Evolutionary conservation across 2,329 filamentous ascomycete genomes (phyloP).

Genomic region (Neonectria ditissima): DNA sequence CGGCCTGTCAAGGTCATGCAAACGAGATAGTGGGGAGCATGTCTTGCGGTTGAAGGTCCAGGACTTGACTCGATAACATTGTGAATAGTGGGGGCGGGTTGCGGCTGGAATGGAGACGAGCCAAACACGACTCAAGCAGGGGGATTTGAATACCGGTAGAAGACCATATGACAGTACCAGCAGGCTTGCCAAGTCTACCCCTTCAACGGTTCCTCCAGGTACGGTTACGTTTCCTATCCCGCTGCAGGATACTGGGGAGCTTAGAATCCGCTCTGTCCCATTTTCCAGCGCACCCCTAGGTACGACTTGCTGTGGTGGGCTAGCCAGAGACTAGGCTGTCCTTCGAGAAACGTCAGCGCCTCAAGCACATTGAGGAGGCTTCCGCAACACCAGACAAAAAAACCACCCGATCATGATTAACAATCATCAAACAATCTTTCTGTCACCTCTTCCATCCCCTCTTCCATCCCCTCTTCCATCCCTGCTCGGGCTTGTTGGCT

Average conservation of each 20-base stretch:
- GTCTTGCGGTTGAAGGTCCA: neutral
- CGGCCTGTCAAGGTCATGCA: neutral
- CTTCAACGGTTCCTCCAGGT: neutral
- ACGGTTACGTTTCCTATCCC: neutral
- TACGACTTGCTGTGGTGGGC: neutral
- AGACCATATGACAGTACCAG: neutral
- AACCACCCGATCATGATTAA: neutral
- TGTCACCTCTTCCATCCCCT: neutral
- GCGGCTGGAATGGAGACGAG: conserved; percentile 1
- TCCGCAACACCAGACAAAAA: neutral
- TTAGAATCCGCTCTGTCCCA: neutral
- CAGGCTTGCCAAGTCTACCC: neutral
- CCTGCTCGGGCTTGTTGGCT: neutral
- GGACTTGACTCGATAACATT: neutral
- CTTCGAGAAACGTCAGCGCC: conserved; percentile 8
- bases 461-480: neutral
- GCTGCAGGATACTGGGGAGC: neutral
- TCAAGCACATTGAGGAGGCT: neutral
- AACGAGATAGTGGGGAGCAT: neutral
- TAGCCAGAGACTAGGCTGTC: neutral
- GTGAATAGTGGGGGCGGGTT: conserved; percentile 1
- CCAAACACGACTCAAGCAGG: neutral
- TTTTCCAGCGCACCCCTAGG: neutral
- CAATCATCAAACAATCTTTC: conserved; percentile 7
- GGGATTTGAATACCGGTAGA: neutral